phyloP scores from a whole-genome alignment of 1,139 yeast species.

The Tardiomyces blankii region DNA sequence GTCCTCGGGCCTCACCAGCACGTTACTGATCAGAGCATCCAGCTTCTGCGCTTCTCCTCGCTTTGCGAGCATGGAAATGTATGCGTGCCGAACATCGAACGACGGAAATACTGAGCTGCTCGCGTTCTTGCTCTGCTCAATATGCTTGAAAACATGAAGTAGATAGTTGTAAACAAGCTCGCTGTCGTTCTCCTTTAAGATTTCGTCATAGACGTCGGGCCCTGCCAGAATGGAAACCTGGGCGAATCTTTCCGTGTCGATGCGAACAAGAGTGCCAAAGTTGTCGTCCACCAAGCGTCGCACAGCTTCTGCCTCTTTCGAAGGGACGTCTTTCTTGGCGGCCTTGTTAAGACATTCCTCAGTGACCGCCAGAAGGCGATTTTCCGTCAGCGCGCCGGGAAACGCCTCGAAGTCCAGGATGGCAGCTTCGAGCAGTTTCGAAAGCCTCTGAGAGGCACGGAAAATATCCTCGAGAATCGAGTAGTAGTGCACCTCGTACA shows the following conservation, averaged over 20 bases:
- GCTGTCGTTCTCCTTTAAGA: neutral
- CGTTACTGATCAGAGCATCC: conserved; percentile 11
- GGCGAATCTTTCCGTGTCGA: conserved; percentile 2
- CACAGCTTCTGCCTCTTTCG: neutral
- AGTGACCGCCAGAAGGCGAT: too few species aligned
- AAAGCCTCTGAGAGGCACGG: conserved; percentile 39
- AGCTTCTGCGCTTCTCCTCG: conserved; percentile 10
- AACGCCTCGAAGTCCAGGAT: too few species aligned
- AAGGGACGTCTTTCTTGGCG: too few species aligned
- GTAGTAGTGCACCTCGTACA: conserved; percentile 44
- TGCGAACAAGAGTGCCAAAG: neutral
- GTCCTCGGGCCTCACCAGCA: conserved; percentile 17
- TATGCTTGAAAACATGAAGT: conserved; percentile 1
- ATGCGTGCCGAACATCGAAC: conserved; percentile 12
- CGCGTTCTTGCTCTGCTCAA: conserved; percentile 1
- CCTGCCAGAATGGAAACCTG: neutral
- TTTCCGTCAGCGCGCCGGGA: too few species aligned
- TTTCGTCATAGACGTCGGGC: neutral
- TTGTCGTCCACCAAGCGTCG: neutral
- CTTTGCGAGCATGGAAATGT: conserved; percentile 17
- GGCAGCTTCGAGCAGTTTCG: conserved; percentile 29
- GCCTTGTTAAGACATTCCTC: too few species aligned
- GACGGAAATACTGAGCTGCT: conserved; percentile 4
- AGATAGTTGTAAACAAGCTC: neutral
- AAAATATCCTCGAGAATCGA: conserved; percentile 50